Conservation (phyloP, 768 basidiomycete genomes). For the Naganishia vaughanmartiniae region DNA sequence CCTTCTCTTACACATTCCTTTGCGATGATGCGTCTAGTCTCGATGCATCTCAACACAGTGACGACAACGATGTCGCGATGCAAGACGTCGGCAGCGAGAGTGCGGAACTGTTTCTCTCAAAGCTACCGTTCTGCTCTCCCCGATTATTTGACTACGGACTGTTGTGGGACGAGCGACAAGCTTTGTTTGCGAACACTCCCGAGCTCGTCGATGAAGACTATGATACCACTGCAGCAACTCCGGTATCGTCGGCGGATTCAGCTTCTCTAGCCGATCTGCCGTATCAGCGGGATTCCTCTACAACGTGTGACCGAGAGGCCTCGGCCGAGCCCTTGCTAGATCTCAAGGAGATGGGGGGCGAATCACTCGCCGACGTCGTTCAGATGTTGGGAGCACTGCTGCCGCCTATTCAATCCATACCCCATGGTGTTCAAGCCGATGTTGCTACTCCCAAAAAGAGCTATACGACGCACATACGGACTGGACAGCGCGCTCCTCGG, state of each 20-base stretch:
- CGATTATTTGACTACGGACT: no score
- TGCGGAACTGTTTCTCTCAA: background rate
- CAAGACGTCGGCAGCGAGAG: background rate
- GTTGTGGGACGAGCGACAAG: background rate
- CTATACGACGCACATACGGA: background rate
- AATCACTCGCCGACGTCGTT: conserved; percentile 15
- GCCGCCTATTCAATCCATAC: background rate
- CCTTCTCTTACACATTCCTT: background rate
- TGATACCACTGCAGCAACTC: background rate
- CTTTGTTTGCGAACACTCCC: background rate
- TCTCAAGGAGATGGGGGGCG: background rate
- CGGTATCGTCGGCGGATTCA: background rate
- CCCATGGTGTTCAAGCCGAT: background rate
- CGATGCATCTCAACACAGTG: background rate
- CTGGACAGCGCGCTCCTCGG: background rate
- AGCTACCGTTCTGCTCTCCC: background rate
- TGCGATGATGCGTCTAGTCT: background rate
- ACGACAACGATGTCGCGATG: background rate
- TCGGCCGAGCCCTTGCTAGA: background rate
- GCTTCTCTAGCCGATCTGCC: background rate
- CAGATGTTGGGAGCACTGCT: conserved; percentile 19
- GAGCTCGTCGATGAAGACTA: conserved; percentile 4
- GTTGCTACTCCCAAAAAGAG: background rate
- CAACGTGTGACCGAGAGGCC: background rate
- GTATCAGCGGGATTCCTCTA: background rate